Evolutionary conservation across 352 stramenopile species (phyloP), one percentile per base, ranked within the genome.

Genomic region (Hyphochytrium catenoides): DNA sequence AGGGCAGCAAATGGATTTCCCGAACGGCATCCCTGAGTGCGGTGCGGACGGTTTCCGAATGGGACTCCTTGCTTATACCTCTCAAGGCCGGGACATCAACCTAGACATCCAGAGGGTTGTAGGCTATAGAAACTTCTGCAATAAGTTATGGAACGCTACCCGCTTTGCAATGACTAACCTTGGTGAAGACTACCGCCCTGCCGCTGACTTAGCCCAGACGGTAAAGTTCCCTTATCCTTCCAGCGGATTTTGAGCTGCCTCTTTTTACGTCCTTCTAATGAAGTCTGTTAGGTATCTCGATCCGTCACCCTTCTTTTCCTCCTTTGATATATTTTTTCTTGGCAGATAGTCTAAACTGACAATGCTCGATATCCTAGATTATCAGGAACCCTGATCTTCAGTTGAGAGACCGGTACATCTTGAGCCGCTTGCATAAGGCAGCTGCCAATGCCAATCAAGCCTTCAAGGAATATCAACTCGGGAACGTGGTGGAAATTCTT

Each of bases 111-210:
- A 96, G 39, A 75, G 89, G 41, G 69, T 99, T 14, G 86, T 98
- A 28, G 85, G 82, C 19, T 97, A 98, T 59, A 75, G 93, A 39
- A 91, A 96, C 56, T 99, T 99, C 54, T 98, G 93, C 49, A 99
- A 99, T 72, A 99, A 99, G 58, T 66, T 99, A 18, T 99, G 93
- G 93, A 98, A 99, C 54, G 91, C 88, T 4, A 93, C 87, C 34
- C 78, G 82, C 31, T 99, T 98, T 55, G 88, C 87, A 29, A 74
- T 98, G 45, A 82, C 82, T 23, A 93, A 96, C 60, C 59, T 99
- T 9, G 64, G 57, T 25, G 86, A 84, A 24, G 58, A 54, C 22
- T 63, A 51, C 11, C 72, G 74, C 26, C 51, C 41, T 5, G 59
- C 52, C 34, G 54, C 64, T 7, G 60, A 71, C 28, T 50, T 72